phyloP scores from a whole-genome alignment of 2,329 filamentous ascomycete species.

The Purpureocillium lavendulum region DNA sequence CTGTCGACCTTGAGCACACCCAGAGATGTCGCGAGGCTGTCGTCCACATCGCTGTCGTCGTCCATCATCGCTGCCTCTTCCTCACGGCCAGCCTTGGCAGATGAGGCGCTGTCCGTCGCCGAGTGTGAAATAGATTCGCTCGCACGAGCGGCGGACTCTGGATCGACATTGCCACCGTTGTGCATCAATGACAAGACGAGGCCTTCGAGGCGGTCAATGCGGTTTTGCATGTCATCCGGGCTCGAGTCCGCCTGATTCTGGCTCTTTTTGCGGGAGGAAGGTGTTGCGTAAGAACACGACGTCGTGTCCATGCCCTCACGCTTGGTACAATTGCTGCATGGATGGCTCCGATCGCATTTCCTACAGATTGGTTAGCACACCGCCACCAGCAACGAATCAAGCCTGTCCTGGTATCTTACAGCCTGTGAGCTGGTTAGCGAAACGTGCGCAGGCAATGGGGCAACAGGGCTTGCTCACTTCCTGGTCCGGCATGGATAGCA shows the following conservation, averaged over 20 bases:
- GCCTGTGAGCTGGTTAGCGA: slow-evolving; percentile 23
- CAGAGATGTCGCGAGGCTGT: slow-evolving; percentile 61
- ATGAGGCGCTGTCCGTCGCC: slow-evolving; percentile 34
- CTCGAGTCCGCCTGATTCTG: slow-evolving; percentile 50
- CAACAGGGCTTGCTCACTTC: slow-evolving; percentile 49
- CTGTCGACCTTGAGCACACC: slow-evolving; percentile 76
- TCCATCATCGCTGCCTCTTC: slow-evolving; percentile 50
- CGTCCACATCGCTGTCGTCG: slow-evolving; percentile 63
- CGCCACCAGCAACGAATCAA: background rate
- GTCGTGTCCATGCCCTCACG: slow-evolving; percentile 73
- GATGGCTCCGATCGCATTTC: slow-evolving; percentile 88
- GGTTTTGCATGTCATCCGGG: slow-evolving; percentile 97
- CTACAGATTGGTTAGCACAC: slow-evolving; percentile 27
- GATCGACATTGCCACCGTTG: slow-evolving; percentile 54
- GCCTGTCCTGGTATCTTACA: slow-evolving; percentile 17
- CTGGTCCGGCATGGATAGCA: slow-evolving; percentile 85
- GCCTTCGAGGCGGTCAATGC: slow-evolving; percentile 90
- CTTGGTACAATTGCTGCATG: slow-evolving; percentile 92
- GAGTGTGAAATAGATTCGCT: slow-evolving; percentile 26
- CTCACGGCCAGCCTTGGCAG: slow-evolving; percentile 42
- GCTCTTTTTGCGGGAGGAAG: slow-evolving; percentile 63
- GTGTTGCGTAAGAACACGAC: slow-evolving; percentile 79
- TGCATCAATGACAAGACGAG: slow-evolving; percentile 92
- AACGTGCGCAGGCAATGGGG: slow-evolving; percentile 1
- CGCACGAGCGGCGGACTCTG: slow-evolving; percentile 19